Conservation (phyloP, 2,329 filamentous ascomycete species). For the Penicillium decumbens region DNA sequence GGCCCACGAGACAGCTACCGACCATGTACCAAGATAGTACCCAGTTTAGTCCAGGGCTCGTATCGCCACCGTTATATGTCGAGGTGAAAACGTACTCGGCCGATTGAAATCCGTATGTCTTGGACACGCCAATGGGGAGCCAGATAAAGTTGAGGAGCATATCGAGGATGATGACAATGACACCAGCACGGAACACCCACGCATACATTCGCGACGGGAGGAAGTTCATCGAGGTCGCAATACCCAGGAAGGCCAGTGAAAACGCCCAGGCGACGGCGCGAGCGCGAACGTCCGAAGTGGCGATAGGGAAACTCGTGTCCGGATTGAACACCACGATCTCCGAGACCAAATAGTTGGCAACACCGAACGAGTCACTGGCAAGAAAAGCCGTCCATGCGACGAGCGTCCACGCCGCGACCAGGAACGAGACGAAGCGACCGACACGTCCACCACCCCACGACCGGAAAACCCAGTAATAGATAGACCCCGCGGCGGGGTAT, state of each 20-base stretch:
- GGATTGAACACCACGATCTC: slow-evolving; percentile 40
- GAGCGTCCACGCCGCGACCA: slow-evolving; percentile 54
- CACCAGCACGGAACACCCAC: slow-evolving; percentile 42
- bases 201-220: slow-evolving; percentile 40
- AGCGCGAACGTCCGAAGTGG: slow-evolving; percentile 39
- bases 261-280: slow-evolving; percentile 45
- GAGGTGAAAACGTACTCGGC: slow-evolving; percentile 46
- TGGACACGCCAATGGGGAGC: slow-evolving; percentile 44
- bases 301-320: slow-evolving; percentile 37
- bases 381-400: slow-evolving; percentile 50
- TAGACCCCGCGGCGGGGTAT: slow-evolving; percentile 30
- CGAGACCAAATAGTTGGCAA: slow-evolving; percentile 27
- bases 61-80: slow-evolving; percentile 27
- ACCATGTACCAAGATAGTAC: slow-evolving; percentile 28
- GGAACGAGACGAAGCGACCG: slow-evolving; percentile 39
- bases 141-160: slow-evolving; percentile 47
- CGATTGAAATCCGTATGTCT: slow-evolving; percentile 44
- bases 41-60: slow-evolving; percentile 27
- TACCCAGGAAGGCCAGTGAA: slow-evolving; percentile 29
- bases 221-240: slow-evolving; percentile 31
- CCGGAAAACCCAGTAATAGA: slow-evolving; percentile 32
- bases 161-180: slow-evolving; percentile 41
- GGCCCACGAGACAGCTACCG: slow-evolving; percentile 26
- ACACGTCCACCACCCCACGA: slow-evolving; percentile 25
- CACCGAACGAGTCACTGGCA: slow-evolving; percentile 25